Conservation (phyloP, 2,329 filamentous ascomycete species). For the Ceratocystis papillata region DNA sequence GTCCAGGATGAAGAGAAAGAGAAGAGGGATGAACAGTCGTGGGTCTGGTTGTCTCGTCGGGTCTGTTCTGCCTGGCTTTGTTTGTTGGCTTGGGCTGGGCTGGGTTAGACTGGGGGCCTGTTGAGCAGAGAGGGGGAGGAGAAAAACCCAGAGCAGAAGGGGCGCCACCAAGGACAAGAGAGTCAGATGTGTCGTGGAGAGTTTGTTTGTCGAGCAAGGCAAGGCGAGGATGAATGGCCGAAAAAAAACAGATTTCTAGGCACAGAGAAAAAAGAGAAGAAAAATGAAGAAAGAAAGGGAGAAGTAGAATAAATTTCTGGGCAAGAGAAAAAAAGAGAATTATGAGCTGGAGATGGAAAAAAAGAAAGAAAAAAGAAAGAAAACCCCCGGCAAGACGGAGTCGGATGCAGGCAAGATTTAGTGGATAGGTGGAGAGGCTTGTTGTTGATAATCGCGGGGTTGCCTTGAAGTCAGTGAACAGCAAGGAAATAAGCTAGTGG, state of each 20-base stretch:
- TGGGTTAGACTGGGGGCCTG: not conserved
- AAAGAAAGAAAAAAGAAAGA: not conserved
- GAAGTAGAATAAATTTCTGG: not conserved
- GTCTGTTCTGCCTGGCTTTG: not conserved
- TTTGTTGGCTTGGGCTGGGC: not conserved
- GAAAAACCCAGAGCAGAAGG: not conserved
- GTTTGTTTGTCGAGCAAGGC: not conserved
- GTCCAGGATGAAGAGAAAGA: constrained; percentile 13
- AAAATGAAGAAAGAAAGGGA: not conserved
- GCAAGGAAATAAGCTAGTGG: constrained; percentile 12
- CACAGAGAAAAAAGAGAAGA: no score
- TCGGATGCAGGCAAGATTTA: constrained; percentile 10
- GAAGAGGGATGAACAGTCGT: constrained; percentile 12
- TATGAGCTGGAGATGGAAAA: constrained; percentile 2
- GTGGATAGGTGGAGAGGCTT: not conserved
- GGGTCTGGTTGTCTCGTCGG: constrained; percentile 13
- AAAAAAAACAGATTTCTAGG: no score
- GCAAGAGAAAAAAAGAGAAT: constrained; percentile 1
- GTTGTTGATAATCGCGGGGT: constrained; percentile 20
- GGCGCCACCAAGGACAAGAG: constrained; percentile 10
- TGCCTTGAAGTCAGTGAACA: not conserved
- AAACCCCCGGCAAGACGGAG: constrained; percentile 3
- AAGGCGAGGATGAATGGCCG: not conserved
- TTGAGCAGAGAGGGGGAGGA: not conserved
- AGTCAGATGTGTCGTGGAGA: not conserved